phyloP scores from a whole-genome alignment of 106 monocot species.

The Allium fistulosum region DNA sequence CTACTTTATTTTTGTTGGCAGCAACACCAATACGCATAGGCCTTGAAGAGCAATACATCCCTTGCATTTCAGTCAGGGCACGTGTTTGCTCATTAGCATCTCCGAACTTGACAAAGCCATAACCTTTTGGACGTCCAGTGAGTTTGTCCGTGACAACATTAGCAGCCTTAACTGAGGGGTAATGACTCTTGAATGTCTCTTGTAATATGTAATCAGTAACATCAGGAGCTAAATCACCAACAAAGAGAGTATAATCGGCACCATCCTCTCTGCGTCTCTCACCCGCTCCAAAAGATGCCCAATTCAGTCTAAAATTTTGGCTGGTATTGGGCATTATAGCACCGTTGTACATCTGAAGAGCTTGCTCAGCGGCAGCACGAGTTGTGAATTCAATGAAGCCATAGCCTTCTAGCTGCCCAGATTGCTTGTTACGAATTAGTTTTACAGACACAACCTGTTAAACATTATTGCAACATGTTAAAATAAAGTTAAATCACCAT shows the following conservation, averaged over 20 bases:
- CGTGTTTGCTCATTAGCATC: conserved; percentile 60
- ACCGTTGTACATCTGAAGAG: conserved; percentile 66
- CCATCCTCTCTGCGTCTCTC: conserved; percentile 48
- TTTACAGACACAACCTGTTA: conserved; percentile 47
- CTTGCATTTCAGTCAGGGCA: conserved; percentile 90
- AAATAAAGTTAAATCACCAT: too few relatives aligned
- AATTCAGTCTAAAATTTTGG: conserved; percentile 63
- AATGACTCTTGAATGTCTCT: conserved; percentile 51
- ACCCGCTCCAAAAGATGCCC: conserved; percentile 84
- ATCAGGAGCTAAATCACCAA: conserved; percentile 76
- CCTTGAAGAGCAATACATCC: conserved; percentile 52
- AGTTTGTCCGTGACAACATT: conserved; percentile 64
- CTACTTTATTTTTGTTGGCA: conserved; percentile 41
- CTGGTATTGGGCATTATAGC: conserved; percentile 68
- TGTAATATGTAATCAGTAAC: conserved; percentile 69
- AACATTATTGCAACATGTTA: too few relatives aligned
- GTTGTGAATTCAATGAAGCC: conserved; percentile 69
- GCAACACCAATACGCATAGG: conserved; percentile 77
- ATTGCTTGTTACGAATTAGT: conserved; percentile 67
- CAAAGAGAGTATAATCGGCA: conserved; percentile 61
- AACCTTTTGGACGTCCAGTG: conserved; percentile 74
- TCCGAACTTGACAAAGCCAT: conserved; percentile 82
- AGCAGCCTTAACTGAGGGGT: conserved; percentile 70
- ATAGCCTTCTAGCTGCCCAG: conserved; percentile 65
- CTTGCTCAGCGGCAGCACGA: conserved; percentile 48